phyloP scores from a whole-genome alignment of 2,329 filamentous ascomycete genomes.

The Colletotrichum sp. region DNA sequence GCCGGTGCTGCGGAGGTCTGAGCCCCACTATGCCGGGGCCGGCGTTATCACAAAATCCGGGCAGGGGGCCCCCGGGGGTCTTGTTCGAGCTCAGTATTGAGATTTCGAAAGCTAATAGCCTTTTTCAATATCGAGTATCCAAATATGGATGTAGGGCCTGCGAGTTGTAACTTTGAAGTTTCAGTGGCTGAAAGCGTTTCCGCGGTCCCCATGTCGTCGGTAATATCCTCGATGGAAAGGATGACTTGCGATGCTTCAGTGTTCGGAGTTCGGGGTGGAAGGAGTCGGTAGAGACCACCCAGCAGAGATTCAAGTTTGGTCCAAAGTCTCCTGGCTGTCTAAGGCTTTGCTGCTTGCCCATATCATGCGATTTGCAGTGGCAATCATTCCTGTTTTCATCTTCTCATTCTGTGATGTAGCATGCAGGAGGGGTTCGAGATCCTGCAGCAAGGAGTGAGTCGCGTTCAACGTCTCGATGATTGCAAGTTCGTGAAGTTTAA shows the following conservation, averaged over 20 bases:
- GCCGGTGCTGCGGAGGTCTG: too few relatives aligned
- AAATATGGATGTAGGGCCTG: background rate
- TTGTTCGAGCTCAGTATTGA: background rate
- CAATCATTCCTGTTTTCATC: background rate
- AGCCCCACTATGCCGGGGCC: too few relatives aligned
- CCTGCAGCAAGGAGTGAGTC: background rate
- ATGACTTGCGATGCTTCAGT: background rate
- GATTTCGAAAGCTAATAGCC: background rate
- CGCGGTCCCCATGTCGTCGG: background rate
- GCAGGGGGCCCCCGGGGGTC: too few relatives aligned
- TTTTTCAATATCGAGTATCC: background rate
- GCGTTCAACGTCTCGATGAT: background rate
- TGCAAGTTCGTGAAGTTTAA: background rate
- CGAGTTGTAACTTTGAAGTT: background rate
- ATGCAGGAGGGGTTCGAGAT: background rate
- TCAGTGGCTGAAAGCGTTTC: background rate
- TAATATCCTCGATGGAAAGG: background rate
- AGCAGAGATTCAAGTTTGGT: background rate
- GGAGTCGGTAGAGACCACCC: background rate
- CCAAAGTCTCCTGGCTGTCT: background rate
- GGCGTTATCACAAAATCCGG: too few relatives aligned
- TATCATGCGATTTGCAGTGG: background rate
- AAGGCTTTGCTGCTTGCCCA: background rate
- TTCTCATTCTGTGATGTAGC: background rate
- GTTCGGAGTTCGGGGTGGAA: background rate